Evolutionary conservation across 2,329 filamentous ascomycete genomes (phyloP).

Genomic region (Fusarium bulbicola): DNA sequence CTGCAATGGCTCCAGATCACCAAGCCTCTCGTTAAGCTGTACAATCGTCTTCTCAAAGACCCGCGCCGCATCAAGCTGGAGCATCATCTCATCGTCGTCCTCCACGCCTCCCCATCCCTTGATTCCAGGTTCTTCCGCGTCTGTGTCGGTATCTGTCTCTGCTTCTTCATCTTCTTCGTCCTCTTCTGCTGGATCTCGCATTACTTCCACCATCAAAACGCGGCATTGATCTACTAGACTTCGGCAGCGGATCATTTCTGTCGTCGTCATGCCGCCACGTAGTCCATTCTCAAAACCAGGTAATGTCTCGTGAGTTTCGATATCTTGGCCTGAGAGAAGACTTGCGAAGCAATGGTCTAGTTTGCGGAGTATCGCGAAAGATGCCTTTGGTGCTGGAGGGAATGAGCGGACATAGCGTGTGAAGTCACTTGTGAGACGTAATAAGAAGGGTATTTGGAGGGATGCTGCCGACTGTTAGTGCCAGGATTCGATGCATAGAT

Average conservation of each 20-base stretch:
- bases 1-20: constrained; percentile 35
- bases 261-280: constrained; percentile 73
- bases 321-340: constrained; percentile 73
- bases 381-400: constrained; percentile 65
- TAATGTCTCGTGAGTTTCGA: constrained; percentile 70
- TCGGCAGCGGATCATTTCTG: constrained; percentile 88
- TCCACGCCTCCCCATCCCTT: constrained; percentile 47
- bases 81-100: constrained; percentile 58
- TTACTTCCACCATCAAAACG: constrained; percentile 73
- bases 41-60: constrained; percentile 85
- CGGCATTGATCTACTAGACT: constrained; percentile 82
- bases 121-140: constrained; percentile 39
- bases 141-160: constrained; percentile 48
- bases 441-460: constrained; percentile 84
- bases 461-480: constrained; percentile 27
- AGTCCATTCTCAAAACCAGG: constrained; percentile 74
- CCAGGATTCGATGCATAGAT: too few species aligned
- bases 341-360: constrained; percentile 86
- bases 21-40: constrained; percentile 74
- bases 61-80: constrained; percentile 75
- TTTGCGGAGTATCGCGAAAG: constrained; percentile 78
- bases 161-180: constrained; percentile 47
- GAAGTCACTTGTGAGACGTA: constrained; percentile 78
- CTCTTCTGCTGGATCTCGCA: constrained; percentile 58
- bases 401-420: constrained; percentile 79